These are phyloP conservation scores for Metschnikowia anglica DNA, from an alignment of 805 yeast genomes.

Conservation along the genomic window DNA sequence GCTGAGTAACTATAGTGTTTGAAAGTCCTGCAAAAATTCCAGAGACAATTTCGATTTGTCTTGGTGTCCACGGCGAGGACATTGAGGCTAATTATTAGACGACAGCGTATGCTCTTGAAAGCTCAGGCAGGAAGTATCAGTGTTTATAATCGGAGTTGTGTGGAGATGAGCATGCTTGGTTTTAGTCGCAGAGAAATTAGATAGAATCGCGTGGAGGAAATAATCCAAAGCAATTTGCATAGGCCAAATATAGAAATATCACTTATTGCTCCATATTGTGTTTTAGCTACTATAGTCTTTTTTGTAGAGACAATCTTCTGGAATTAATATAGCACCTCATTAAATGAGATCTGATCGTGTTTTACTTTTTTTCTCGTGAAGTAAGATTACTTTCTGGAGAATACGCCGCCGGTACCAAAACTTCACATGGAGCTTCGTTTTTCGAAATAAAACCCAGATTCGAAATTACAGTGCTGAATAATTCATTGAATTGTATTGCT, in stretches of 20 bases:
- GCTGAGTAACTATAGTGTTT: slow-evolving; percentile 83
- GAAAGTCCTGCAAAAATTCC: slow-evolving; percentile 81
- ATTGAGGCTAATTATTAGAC: too few relatives aligned
- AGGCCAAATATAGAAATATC: too few relatives aligned
- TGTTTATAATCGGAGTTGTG: too few relatives aligned
- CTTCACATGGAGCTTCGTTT: too few relatives aligned
- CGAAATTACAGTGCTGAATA: background rate
- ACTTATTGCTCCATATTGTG: too few relatives aligned
- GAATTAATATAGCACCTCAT: background rate
- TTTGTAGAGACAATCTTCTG: background rate
- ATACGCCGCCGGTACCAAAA: too few relatives aligned
- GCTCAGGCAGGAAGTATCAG: background rate
- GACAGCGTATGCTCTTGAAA: background rate
- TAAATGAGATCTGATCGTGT: too few relatives aligned
- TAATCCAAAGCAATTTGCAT: background rate
- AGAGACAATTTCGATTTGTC: slow-evolving; percentile 57
- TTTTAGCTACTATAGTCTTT: too few relatives aligned
- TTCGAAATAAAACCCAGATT: too few relatives aligned
- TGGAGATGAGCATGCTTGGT: slow-evolving; percentile 1
- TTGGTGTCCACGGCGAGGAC: slow-evolving; percentile 11
- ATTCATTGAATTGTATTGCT: slow-evolving; percentile 8
- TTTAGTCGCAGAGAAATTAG: slow-evolving; percentile 1
- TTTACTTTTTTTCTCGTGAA: too few relatives aligned
- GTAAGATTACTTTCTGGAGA: background rate
- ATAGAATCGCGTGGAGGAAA: background rate